Evolutionary conservation across 2,329 filamentous ascomycete genomes (phyloP), one percentile per base, ranked within the genome.

Genomic region (Penicillium nordicum): DNA sequence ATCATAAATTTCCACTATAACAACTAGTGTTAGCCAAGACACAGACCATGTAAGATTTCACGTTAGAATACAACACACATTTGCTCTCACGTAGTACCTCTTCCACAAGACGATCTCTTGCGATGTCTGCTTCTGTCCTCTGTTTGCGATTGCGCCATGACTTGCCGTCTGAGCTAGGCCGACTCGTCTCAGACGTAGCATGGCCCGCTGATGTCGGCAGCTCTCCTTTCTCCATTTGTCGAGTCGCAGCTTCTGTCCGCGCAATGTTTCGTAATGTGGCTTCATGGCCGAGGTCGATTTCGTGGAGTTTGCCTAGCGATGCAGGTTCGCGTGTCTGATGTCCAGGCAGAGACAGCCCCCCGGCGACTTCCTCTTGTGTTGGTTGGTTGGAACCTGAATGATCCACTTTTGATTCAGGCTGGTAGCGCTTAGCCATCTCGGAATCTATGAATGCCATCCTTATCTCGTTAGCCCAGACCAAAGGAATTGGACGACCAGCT

Each of bases 361-460:
- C 52, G 16, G 50, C 34, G 32, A 60, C 40, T 50, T 63, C 58
- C 44, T 53, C 53, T 18, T 50, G 47, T 5, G 51, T 43, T 34
- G 49, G 6, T 30, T 50, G 41, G 36, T 62, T 57, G 8, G 49
- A 34, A 40, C 50, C 53, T 27, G 53, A 7, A 12, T 47, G 49
- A 34, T 72, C 63, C 44, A 55, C 46, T 4, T 59, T 53, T 30
- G 63, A 53, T 32, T 61, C 58, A 44, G 61, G 67, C 34, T 68
- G 66, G 50, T 72, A 71, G 67, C 78, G 75, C 74, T 82, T 84
- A 79, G 84, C 83, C 76, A 87, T 74, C 71, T 85, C 83, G 59
- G 82, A 80, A 70, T 87, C 84, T 88, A 88, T 81, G 76, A 83
- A 88, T 64, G 80, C 80, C 78, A 82, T 82, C 84, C 84, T 87